Evolutionary conservation across 2,329 filamentous ascomycete species (phyloP), one percentile per base, ranked within the genome.

Genomic region (Clarireedia paspali): DNA sequence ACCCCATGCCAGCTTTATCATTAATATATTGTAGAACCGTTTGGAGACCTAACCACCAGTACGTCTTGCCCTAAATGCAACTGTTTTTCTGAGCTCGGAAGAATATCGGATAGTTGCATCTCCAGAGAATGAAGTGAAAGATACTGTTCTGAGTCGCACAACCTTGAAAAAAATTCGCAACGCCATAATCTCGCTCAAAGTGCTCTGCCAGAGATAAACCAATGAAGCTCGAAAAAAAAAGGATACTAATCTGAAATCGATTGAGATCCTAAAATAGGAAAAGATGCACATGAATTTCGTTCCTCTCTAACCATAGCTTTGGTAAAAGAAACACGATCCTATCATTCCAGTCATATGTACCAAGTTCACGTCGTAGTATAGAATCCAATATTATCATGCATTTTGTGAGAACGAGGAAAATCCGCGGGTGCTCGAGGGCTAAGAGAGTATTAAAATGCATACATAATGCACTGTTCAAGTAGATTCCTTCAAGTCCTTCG

Each of bases 231-330:
- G 17, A 61, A 51, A 56, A 60, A 56, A 57, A 59, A 62, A 60
- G 59, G 57, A 59, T 59, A 50, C 34, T 36, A 59, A 60, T 26
- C 26, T 44, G 7, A 44, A 23, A 15, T 55, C 9, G 45, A 50
- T 34, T 36, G 46, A 34, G 30, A 34, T 50, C 52, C 38, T 42
- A 34, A 59, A 34, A 56, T 57, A 48, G 27, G n/a, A 44, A 59
- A 64, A 62, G 62, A 62, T 60, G 48, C 60, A 63, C 61, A 65
- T 66, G 57, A 63, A 62, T 62, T 58, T 58, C 63, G 50, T 63
- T 59, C 60, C 48, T 61, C 58, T 59, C 44, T 62, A 60, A 59
- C 62, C 57, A 56, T 59, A 52, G 61, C 59, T 57, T 64, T 59
- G 47, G 61, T 58, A 52, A 56, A 52, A 62, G 57, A 47, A 55